Conservation (phyloP, 345 rosid species). For the Populus tremula region DNA sequence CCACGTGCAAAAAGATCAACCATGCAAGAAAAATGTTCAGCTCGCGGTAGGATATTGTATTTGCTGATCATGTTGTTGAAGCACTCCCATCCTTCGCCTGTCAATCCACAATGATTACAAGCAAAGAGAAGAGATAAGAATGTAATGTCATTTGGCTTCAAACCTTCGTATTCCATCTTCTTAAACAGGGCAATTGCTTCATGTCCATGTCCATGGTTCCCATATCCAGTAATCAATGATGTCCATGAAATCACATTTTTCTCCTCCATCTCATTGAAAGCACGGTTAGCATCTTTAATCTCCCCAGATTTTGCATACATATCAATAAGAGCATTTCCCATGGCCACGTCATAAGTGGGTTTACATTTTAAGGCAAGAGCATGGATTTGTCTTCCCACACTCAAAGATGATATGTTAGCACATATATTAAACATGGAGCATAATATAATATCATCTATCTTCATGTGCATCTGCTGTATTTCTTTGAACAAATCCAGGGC, state of each 20-base stretch:
- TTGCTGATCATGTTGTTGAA: slow-evolving; percentile 23
- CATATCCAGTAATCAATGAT: slow-evolving; percentile 29
- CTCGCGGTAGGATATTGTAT: slow-evolving; percentile 15
- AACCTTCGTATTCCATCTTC: slow-evolving; percentile 27
- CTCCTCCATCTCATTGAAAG: slow-evolving; percentile 24
- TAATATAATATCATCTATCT: slow-evolving; percentile 52
- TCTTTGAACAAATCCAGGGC: slow-evolving; percentile 57
- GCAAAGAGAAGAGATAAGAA: slow-evolving; percentile 33
- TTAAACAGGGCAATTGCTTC: slow-evolving; percentile 24
- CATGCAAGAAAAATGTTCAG: slow-evolving; percentile 27
- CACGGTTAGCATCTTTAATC: slow-evolving; percentile 23
- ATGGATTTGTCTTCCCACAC: slow-evolving; percentile 67
- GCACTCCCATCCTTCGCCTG: slow-evolving; percentile 22
- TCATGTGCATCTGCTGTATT: slow-evolving; percentile 35
- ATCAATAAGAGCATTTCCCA: slow-evolving; percentile 25
- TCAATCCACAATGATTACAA: slow-evolving; percentile 29
- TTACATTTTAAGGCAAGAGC: slow-evolving; percentile 49
- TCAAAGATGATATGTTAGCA: slow-evolving; percentile 45
- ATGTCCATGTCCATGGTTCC: slow-evolving; percentile 24
- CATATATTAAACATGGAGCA: slow-evolving; percentile 61
- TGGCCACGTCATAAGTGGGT: slow-evolving; percentile 34
- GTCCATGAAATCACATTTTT: slow-evolving; percentile 34
- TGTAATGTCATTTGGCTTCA: slow-evolving; percentile 28
- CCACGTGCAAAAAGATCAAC: slow-evolving; percentile 25
- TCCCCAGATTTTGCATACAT: slow-evolving; percentile 38